Percentiles rank a stretch among this genome's conserved stretches.
These are phyloP conservation scores for Phytopythium sindhum DNA, from an alignment of 352 stramenopile species.

Conservation along the genomic window DNA sequence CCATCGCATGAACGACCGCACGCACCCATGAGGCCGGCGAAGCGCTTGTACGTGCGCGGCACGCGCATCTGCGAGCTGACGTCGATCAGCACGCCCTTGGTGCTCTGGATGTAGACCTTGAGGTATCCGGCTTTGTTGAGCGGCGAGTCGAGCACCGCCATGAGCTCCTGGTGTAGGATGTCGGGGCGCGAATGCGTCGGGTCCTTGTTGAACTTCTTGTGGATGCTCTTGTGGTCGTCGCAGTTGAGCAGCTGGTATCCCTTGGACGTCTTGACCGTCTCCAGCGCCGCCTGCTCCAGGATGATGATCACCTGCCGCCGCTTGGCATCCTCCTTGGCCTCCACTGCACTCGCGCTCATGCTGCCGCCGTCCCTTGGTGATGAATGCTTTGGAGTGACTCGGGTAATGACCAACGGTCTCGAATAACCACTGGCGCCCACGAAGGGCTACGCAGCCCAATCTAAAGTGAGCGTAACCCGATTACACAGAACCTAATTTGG, in stretches of 20 bases:
- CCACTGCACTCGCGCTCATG: conserved; percentile 50
- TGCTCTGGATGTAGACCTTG: conserved; percentile 97
- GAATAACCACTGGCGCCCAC: conserved; percentile 1
- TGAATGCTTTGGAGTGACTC: not conserved
- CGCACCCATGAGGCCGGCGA: conserved; percentile 94
- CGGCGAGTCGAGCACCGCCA: conserved; percentile 98
- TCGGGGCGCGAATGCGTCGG: conserved; percentile 97
- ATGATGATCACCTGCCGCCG: conserved; percentile 95
- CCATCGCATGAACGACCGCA: conserved; percentile 3
- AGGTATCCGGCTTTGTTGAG: conserved; percentile 99
- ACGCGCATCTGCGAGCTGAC: conserved; percentile 98
- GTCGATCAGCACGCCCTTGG: conserved; percentile 97
- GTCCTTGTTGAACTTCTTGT: conserved; percentile 96
- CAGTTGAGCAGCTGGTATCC: conserved; percentile 99
- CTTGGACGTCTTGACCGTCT: conserved; percentile 99
- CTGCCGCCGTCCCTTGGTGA: not conserved
- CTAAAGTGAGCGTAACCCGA: not conserved
- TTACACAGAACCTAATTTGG: not conserved
- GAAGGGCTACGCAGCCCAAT: not conserved
- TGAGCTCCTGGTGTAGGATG: conserved; percentile 99
- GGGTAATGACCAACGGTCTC: not conserved
- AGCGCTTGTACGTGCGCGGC: conserved; percentile 99
- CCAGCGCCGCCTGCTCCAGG: conserved; percentile 97
- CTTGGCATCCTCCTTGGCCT: conserved; percentile 78
- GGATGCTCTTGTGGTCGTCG: conserved; percentile 97